Evolutionary conservation across 2,329 filamentous ascomycete species (phyloP), one percentile per base, ranked within the genome.

Genomic region (Rachicladosporium sp.): DNA sequence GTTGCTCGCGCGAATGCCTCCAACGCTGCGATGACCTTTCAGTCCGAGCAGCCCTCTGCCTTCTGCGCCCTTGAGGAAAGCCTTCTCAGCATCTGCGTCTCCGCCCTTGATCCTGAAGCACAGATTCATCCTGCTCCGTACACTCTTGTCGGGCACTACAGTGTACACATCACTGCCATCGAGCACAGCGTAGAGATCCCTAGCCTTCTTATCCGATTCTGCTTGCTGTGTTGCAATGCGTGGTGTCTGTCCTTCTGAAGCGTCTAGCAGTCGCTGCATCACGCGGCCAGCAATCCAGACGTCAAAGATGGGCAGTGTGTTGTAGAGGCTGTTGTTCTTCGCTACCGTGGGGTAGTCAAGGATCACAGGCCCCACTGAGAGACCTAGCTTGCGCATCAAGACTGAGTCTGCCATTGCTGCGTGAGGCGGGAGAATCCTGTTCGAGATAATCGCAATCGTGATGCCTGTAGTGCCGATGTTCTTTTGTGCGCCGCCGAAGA

Each of bases 241-340:
- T 44, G 70, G 63, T 31, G 39, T 36, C 49, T 78, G 62, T 2
- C 76, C 70, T 19, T 33, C 38, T 3, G 45, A 41, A 6, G 48
- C 39, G 11, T 65, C 55, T 10, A 93, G 69, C 1, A 94, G 72
- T 47, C 74, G 78, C 55, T 82, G 77, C 56, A 96, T 79, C 37
- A 96, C 88, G 58, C 84, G 78, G n/a, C 87, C 87, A 10, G 85
- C 84, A 39, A 95, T 76, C 67, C 81, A 96, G 30, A 95, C 82
- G 59, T 89, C 88, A 54, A 96, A 94, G 54, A 96, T 93, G 54
- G 85, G 88, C 8, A 96, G 68, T 0, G 89, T 96, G 64, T 96
- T 96, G 68, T 96, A 96, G 21, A 96, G 71, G 51, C 82, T 91
- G 67, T 93, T 91, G 66, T 93, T 93, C 70, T 93, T 93, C 31